A percentile compares a stretch with the other conserved stretches of the same genome.
Evolutionary conservation across 768 basidiomycete genomes (phyloP).

Genomic region (Amanita polypyramis): DNA sequence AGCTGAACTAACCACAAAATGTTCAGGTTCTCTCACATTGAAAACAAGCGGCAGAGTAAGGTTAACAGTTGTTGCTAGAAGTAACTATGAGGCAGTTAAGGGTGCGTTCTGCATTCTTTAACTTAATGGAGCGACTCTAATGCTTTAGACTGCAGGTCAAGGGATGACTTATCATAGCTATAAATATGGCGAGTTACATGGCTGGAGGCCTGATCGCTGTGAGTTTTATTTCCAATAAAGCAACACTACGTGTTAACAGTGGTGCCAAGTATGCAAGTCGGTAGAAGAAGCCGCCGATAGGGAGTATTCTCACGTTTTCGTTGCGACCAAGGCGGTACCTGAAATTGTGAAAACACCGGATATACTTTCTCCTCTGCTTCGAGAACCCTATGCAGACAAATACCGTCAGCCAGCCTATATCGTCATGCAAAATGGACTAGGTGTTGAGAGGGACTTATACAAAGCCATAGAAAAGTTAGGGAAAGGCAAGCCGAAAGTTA

Average conservation of each 20-base stretch:
- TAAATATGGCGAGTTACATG: constrained; percentile 46
- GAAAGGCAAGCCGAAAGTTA: constrained; percentile 36
- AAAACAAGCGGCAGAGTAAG: constrained; percentile 46
- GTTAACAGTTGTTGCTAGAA: constrained; percentile 65
- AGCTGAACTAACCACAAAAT: neutral
- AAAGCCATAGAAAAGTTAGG: constrained; percentile 32
- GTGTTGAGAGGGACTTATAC: constrained; percentile 59
- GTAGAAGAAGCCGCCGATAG: constrained; percentile 50
- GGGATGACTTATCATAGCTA: constrained; percentile 47
- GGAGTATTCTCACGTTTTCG: constrained; percentile 52
- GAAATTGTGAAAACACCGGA: constrained; percentile 48
- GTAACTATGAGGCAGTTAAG: constrained; percentile 49
- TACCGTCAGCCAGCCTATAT: constrained; percentile 49
- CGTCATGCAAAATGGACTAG: constrained; percentile 63
- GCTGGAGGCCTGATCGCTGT: constrained; percentile 61
- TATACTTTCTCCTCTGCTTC: constrained; percentile 47
- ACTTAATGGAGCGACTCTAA: neutral
- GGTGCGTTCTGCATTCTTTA: constrained; percentile 19
- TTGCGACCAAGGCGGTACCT: constrained; percentile 64
- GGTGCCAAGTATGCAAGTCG: constrained; percentile 40
- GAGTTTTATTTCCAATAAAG: constrained; percentile 14
- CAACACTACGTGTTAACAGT: constrained; percentile 2
- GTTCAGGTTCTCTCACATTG: constrained; percentile 43
- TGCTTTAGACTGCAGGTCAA: constrained; percentile 22
- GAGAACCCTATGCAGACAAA: constrained; percentile 31